These are phyloP conservation scores for sorghum (Sorghum bicolor) DNA, from an alignment of 176 grass and related monocot genomes.

Conservation along the genomic window Sorghum_bicolor_NCBIv3 NC_012873.2:61594501-61595000, in stretches of 20 bases:
- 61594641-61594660: background rate
- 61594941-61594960: slow-evolving; percentile 30
- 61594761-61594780: background rate
- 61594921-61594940: slow-evolving; percentile 23
- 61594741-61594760: background rate
- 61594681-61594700: background rate
- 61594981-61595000: slow-evolving; percentile 13
- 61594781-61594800: background rate
- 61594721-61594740: background rate
- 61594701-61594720: background rate
- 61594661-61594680: no score
- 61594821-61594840: background rate
- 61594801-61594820: background rate
- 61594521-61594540: no score
- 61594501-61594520: no score
- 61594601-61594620: background rate
- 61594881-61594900: slow-evolving; percentile 21
- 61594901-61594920: slow-evolving; percentile 14
- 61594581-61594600: no score
- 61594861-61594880: background rate
- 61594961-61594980: slow-evolving; percentile 21
- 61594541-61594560: no score
- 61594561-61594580: no score
- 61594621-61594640: background rate
- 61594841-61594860: background rate